Base-by-base conservation (phyloP, 768 basidiomycete species). In the Termitomyces sp. region DNA sequence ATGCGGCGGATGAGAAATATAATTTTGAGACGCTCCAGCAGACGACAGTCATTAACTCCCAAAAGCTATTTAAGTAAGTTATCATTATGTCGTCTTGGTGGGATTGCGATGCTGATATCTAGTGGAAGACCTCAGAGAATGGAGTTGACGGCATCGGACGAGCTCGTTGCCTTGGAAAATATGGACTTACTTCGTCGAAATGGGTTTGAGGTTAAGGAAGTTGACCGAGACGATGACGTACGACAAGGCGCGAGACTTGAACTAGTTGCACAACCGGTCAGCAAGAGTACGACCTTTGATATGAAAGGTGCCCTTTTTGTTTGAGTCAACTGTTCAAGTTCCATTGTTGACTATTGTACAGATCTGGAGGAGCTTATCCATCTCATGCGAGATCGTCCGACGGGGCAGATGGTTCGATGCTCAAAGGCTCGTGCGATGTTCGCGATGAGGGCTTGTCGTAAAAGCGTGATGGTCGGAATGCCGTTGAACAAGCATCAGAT, bases 1-100 rank as follows among this genome's bases (percentile, higher is more conserved):
- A 98, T 69, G 96, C 96, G 5, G 87, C 92, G 5, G 97, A 99
- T 69, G 97, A 98, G 71, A 98, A 98, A 73, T 98, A 91, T 72
- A 98, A 98, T 67, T 98, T 98, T 66, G 97, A 98, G 76, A 89
- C 83, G 1, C 72, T 98, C 54, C 96, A 98, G 68, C 78, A 82
- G 60, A 93, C 86, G n/a, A 98, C 95, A 11, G 81, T 79, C 49
- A 94, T 99, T 54, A 81, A 90, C 60, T 91, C 89, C 2, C 96
- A 98, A 63, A 84, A 75, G 56, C 75, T 98, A 4, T 82, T 96
- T 67, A 79, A 80, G 95, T 95, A 60, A 52, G 83, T 72, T 23
- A 42, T 25, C 41, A 23, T 25, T 40, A 23, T 33, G 16, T 13
- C 54, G 39, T 25, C 1, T 38, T 27, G 27, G 46, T 13, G 16